phyloP scores from a whole-genome alignment of 164 flowering plant genomes.

The Dillenia suffruticosa region DNA sequence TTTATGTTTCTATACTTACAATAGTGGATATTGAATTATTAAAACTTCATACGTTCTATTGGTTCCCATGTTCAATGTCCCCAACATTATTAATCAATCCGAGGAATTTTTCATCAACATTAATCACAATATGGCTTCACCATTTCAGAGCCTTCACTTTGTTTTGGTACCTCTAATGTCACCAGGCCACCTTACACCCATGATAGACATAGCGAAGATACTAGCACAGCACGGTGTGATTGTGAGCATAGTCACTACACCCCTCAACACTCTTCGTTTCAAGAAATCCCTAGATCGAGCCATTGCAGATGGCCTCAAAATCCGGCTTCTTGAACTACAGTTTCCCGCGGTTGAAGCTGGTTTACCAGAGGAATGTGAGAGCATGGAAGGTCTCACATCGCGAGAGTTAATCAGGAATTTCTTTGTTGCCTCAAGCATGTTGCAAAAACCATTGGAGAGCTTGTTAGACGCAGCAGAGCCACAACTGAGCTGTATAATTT shows the following conservation, averaged over 20 bases:
- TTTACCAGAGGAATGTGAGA: conserved; percentile 53
- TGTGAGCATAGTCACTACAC: conserved; percentile 52
- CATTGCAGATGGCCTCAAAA: conserved; percentile 15
- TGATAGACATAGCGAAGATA: conserved; percentile 55
- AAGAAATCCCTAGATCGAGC: conserved; percentile 15
- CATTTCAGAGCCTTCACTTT: conserved; percentile 5
- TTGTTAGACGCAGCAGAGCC: conserved; percentile 20
- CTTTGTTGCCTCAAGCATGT: conserved; percentile 20
- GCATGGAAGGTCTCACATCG: conserved; percentile 32
- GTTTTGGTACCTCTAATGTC: conserved; percentile 37
- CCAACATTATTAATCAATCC: too few relatives aligned
- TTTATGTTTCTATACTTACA: too few relatives aligned
- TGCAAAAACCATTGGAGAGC: conserved; percentile 34
- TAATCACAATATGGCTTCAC: too few relatives aligned
- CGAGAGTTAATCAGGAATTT: conserved; percentile 20
- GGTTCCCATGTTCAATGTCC: too few relatives aligned
- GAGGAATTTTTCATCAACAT: too few relatives aligned
- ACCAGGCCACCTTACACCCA: conserved; percentile 39
- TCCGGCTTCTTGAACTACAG: conserved; percentile 18
- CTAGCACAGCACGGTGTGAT: conserved; percentile 29
- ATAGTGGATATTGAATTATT: too few relatives aligned
- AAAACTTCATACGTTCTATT: too few relatives aligned
- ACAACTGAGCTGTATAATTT: conserved; percentile 39
- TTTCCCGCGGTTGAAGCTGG: conserved; percentile 39
- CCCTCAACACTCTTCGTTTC: conserved; percentile 30